phyloP scores from a whole-genome alignment of 768 basidiomycete genomes.

The Lentinula lateritia region DNA sequence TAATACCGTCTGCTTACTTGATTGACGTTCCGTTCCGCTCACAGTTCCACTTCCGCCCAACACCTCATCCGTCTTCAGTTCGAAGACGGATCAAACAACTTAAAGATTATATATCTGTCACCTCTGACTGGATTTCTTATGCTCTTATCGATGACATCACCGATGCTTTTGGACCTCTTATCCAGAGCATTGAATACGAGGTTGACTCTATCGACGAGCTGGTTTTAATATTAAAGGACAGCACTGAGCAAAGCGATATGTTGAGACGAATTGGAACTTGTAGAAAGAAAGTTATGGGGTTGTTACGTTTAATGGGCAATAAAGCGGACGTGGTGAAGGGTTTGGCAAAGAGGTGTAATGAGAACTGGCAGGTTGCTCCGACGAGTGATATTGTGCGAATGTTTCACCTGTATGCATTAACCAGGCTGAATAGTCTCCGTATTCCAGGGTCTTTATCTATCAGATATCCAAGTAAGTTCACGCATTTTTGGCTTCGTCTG shows the following conservation, averaged over 20 bases:
- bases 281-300: conserved; percentile 98
- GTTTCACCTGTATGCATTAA: background rate
- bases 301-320: conserved; percentile 95
- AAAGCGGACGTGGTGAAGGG: conserved; percentile 99
- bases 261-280: conserved; percentile 94
- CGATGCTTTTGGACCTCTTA: conserved; percentile 96
- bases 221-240: conserved; percentile 89
- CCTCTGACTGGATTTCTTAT: conserved; percentile 99
- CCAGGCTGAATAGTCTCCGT: background rate
- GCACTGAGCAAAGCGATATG: conserved; percentile 95
- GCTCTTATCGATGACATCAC: conserved; percentile 99
- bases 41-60: conserved; percentile 95
- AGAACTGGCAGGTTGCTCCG: conserved; percentile 97
- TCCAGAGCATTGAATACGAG: conserved; percentile 98
- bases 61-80: conserved; percentile 97
- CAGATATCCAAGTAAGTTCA: conserved; percentile 75
- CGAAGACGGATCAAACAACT: conserved; percentile 97
- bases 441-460: conserved; percentile 82
- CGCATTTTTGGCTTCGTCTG: background rate
- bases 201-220: conserved; percentile 99
- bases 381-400: conserved; percentile 87
- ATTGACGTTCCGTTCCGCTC: background rate
- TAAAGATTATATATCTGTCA: conserved; percentile 97
- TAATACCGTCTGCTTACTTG: background rate
- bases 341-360: conserved; percentile 94